Conservation (phyloP, 371 early-diverging fungal genomes). For the Sporodiniella umbellata region DNA sequence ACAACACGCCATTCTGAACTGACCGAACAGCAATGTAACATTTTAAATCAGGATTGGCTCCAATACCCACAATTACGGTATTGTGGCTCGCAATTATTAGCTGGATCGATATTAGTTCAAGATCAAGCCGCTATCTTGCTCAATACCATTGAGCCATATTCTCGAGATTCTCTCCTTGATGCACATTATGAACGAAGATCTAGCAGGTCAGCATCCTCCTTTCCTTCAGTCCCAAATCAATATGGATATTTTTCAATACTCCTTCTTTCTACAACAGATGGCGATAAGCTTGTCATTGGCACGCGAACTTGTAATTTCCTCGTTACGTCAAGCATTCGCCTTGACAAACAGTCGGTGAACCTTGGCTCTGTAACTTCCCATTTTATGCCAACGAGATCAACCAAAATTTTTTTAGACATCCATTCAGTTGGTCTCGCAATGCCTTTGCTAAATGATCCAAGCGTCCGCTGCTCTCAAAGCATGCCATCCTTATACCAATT, state of each 20-base stretch:
- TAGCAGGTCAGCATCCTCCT: not conserved
- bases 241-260: conserved; percentile 1
- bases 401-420: conserved; percentile 3
- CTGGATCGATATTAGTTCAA: conserved; percentile 1
- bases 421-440: not conserved
- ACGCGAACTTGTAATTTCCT: conserved; percentile 13
- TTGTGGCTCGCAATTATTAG: not conserved
- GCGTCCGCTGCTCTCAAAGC: not conserved
- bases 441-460: not conserved
- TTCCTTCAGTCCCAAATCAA: conserved; percentile 1
- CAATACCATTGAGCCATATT: conserved; percentile 5
- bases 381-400: conserved; percentile 5
- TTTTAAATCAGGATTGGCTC: conserved; percentile 1
- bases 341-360: not conserved
- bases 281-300: conserved; percentile 16
- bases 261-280: conserved; percentile 1
- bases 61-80: conserved; percentile 3
- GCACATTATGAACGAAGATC: conserved; percentile 2
- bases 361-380: not conserved
- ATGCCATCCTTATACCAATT: conserved; percentile 3
- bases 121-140: conserved; percentile 3
- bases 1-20: conserved; percentile 4
- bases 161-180: conserved; percentile 7
- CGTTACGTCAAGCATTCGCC: conserved; percentile 9
- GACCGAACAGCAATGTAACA: conserved; percentile 1